Evolutionary conservation across 257 asterid species (phyloP).

Genomic region (Rehmannia glutinosa): DNA sequence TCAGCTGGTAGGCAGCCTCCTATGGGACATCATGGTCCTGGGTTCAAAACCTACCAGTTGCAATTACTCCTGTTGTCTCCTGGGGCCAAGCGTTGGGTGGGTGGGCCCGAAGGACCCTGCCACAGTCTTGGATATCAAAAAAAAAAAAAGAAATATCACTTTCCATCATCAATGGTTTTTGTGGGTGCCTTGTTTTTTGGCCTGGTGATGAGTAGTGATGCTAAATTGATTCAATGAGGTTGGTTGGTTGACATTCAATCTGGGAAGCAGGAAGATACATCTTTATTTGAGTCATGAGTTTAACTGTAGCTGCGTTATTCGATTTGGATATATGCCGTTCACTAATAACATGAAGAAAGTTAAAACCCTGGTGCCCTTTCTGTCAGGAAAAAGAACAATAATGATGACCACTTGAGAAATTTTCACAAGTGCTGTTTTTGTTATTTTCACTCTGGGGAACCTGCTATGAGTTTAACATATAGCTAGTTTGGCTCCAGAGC

Average conservation of each 20-base stretch:
- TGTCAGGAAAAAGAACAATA: background rate
- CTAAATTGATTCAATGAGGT: background rate
- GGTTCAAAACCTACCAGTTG: too few relatives aligned
- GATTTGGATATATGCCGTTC: constrained; percentile 1
- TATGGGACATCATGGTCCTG: too few relatives aligned
- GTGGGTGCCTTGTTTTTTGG: background rate
- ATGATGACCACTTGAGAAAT: background rate
- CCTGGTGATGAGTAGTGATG: background rate
- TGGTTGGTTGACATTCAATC: background rate
- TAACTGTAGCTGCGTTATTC: background rate
- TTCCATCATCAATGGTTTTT: background rate
- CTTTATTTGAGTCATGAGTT: background rate
- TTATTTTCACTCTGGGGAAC: background rate
- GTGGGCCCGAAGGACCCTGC: too few relatives aligned
- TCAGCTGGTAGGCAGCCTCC: too few relatives aligned
- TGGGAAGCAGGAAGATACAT: too few relatives aligned
- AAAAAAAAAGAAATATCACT: too few relatives aligned
- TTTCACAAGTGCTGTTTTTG: background rate
- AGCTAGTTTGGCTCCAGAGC: background rate
- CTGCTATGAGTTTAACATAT: background rate
- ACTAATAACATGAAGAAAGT: background rate
- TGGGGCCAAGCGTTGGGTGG: too few relatives aligned
- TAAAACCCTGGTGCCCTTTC: background rate
- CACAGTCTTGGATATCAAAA: too few relatives aligned
- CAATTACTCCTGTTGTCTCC: too few relatives aligned